A percentile compares a stretch with the other conserved stretches of the same genome.
phyloP scores from a whole-genome alignment of 768 basidiomycete species.

The Megacollybia marginata region DNA sequence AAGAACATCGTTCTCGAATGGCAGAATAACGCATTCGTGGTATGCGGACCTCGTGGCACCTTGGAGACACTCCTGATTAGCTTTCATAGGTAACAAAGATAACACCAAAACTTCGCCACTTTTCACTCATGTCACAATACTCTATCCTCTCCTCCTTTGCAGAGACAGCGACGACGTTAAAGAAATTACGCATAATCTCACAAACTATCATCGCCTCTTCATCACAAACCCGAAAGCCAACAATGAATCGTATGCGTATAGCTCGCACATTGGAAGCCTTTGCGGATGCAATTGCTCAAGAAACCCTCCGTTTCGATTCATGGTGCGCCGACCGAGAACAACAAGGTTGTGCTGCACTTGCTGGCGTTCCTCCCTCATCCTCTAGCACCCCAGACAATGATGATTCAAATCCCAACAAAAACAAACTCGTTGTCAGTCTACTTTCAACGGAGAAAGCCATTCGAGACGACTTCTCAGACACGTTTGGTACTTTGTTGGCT shows the following conservation, averaged over 20 bases:
- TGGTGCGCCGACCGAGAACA: conserved; percentile 71
- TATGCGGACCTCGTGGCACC: conserved; percentile 7
- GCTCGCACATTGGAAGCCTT: conserved; percentile 77
- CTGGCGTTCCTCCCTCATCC: conserved; percentile 29
- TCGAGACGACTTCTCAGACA: conserved; percentile 46
- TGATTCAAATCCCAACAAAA: conserved; percentile 10
- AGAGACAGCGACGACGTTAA: conserved; percentile 48
- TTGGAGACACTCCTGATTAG: not conserved
- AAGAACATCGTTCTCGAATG: conserved; percentile 48
- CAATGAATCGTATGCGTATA: conserved; percentile 9
- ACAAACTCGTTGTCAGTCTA: conserved; percentile 50
- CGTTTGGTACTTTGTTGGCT: conserved; percentile 49
- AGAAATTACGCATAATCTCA: conserved; percentile 54
- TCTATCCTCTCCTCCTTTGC: conserved; percentile 60
- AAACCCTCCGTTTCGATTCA: conserved; percentile 48
- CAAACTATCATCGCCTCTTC: not conserved
- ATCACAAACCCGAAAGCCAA: not conserved
- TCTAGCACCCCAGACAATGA: not conserved
- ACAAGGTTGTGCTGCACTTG: conserved; percentile 51
- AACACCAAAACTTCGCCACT: conserved; percentile 56
- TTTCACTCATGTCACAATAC: conserved; percentile 57
- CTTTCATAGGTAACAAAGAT: conserved; percentile 35
- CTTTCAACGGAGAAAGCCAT: conserved; percentile 56
- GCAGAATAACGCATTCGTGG: conserved; percentile 25
- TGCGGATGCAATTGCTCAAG: conserved; percentile 61